Base-by-base conservation (phyloP, 805 yeast genomes). In the Candida insectalens region DNA sequence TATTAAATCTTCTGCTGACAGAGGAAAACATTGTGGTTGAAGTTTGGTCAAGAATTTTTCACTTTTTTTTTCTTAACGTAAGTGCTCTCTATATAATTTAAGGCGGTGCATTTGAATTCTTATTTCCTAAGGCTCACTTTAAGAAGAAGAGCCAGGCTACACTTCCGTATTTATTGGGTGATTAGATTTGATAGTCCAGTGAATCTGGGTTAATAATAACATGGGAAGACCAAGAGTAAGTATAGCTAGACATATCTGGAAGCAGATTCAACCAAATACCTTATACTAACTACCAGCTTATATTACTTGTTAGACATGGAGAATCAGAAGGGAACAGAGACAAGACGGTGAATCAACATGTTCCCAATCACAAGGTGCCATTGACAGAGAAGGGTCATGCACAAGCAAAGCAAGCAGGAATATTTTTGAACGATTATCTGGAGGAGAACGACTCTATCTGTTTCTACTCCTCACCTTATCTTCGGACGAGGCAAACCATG, bases 301-400 rank as follows among this genome's bases (percentile, higher is more conserved):
- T 88, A 19, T 62, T 88, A 33, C 63, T 88, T 19, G 76, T 88
- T 9, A 75, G 96, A 43, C 96, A 88, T 52, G 96, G 96, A 18
- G 96, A 88, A 50, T 80, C 92, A 4, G 94, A 83, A 49, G 94
- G 95, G 6, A 88, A 88, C 57, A 74, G 73, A 43, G 94, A 88
- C 56, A 87, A 88, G 51, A 60, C 75, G 1, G 87, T 88, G 34
- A 88, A 88, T 53, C 64, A 79, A 36, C 66, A 67, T 48, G 71
- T 77, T 1, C 85, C 96, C 1, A 88, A 88, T 54, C 96, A 88
- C 57, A 62, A 69, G 45, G 79, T 88, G 4, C 71, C 80, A 5
- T 59, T 88, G 32, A 88, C 96, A 0, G 65, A 60, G 7, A 60
- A 63, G 9, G 96, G 96, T 1, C 80, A 74, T 49, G 42, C 45